Evolutionary conservation across 1,284 basidiomycete species (phyloP).

Genomic region (Flammula alnicola): DNA sequence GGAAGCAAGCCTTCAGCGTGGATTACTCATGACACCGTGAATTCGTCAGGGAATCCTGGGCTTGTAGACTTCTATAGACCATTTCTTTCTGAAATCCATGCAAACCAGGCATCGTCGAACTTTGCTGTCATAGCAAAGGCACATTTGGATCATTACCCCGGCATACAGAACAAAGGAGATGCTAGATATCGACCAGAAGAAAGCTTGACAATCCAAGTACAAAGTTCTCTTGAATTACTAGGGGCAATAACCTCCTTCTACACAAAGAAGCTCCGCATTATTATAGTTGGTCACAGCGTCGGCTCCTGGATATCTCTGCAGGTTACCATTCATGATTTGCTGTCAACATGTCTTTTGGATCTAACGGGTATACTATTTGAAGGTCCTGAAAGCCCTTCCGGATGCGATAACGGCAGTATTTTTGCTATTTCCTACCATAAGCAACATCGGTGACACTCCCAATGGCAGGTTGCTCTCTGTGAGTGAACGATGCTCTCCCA

Average conservation of each 20-base stretch:
- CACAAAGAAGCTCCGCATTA: slow-evolving; percentile 39
- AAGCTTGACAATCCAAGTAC: slow-evolving; percentile 49
- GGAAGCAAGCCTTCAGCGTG: background rate
- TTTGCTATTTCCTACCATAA: slow-evolving; percentile 63
- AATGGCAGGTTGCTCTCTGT: slow-evolving; percentile 55
- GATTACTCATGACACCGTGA: background rate
- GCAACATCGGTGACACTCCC: slow-evolving; percentile 57
- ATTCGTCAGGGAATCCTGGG: slow-evolving; percentile 69
- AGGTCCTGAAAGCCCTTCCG: slow-evolving; percentile 56
- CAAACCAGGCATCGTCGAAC: slow-evolving; percentile 35
- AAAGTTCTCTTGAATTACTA: slow-evolving; percentile 52
- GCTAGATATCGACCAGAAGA: slow-evolving; percentile 24
- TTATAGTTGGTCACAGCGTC: slow-evolving; percentile 63
- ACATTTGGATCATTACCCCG: slow-evolving; percentile 57
- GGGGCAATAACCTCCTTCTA: slow-evolving; percentile 46
- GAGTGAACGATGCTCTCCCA: no score
- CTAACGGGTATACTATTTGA: no score
- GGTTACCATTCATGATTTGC: slow-evolving; percentile 41
- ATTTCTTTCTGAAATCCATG: slow-evolving; percentile 54
- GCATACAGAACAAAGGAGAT: slow-evolving; percentile 21
- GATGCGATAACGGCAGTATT: slow-evolving; percentile 44
- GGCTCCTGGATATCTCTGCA: slow-evolving; percentile 65
- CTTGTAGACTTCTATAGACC: slow-evolving; percentile 60
- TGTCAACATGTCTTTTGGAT: no score
- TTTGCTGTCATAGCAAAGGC: slow-evolving; percentile 57